Conservation (phyloP, 192 early-diverging fungal genomes). For the Backusella circina region DNA sequence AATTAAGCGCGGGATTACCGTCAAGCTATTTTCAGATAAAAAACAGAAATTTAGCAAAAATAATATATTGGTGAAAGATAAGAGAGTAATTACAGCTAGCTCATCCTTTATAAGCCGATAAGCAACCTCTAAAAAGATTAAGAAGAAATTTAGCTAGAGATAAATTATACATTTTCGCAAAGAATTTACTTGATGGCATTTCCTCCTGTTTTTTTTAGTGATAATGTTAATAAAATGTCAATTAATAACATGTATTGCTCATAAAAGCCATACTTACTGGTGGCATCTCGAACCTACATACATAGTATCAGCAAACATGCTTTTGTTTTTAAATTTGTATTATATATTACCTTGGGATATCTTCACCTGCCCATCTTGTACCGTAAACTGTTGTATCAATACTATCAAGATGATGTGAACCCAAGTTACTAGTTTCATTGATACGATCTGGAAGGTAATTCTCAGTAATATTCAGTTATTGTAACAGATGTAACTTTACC, state of each 20-base stretch:
- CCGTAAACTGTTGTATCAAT: constrained; percentile 27
- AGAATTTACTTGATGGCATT: constrained; percentile 30
- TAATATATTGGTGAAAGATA: background rate
- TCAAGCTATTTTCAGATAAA: constrained; percentile 53
- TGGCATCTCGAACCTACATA: constrained; percentile 27
- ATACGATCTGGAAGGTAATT: constrained; percentile 14
- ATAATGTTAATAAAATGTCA: background rate
- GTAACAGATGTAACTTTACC: background rate
- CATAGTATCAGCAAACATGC: background rate
- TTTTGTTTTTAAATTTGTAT: background rate
- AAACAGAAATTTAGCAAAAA: background rate
- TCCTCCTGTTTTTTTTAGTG: constrained; percentile 12
- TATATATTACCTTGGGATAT: constrained; percentile 24
- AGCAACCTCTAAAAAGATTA: constrained; percentile 13
- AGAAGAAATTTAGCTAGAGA: background rate
- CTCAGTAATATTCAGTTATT: no score
- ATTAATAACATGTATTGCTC: background rate
- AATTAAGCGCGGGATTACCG: constrained; percentile 72
- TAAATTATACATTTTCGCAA: background rate
- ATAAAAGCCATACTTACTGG: constrained; percentile 14
- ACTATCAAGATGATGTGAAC: constrained; percentile 7
- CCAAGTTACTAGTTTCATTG: constrained; percentile 10
- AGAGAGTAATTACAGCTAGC: constrained; percentile 13
- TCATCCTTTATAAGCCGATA: constrained; percentile 38
- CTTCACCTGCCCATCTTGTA: constrained; percentile 26